Evolutionary conservation across 768 basidiomycete genomes (phyloP).

Genomic region (Galerina sulciceps): DNA sequence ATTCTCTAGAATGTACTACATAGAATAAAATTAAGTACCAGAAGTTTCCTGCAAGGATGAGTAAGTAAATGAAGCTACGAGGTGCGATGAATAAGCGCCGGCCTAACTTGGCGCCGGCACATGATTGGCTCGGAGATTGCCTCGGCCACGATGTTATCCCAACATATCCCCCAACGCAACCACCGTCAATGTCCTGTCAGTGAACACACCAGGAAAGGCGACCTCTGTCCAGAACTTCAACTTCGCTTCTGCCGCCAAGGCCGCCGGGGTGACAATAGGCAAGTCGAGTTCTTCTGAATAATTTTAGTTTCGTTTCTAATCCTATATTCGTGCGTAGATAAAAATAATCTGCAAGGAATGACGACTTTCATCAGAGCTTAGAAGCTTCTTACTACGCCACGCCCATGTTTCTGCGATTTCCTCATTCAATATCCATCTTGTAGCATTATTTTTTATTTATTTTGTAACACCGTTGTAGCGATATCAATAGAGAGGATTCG

Average conservation of each 20-base stretch:
- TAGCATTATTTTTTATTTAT: too few relatives aligned
- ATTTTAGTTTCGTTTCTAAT: not conserved
- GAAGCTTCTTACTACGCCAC: not conserved
- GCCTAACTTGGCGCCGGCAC: too few relatives aligned
- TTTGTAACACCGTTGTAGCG: too few relatives aligned
- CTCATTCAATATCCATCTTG: too few relatives aligned
- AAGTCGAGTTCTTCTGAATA: not conserved
- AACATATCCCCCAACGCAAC: not conserved
- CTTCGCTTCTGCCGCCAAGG: not conserved
- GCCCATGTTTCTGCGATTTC: not conserved
- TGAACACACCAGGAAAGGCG: not conserved
- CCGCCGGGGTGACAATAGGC: not conserved
- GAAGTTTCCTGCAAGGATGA: too few relatives aligned
- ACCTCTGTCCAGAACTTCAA: not conserved
- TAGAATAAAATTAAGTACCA: too few relatives aligned
- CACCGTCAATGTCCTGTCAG: not conserved
- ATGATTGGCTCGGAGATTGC: too few relatives aligned
- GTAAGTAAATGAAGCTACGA: too few relatives aligned
- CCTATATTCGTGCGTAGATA: not conserved
- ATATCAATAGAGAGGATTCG: too few relatives aligned
- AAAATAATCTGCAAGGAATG: not conserved
- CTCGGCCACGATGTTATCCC: too few relatives aligned
- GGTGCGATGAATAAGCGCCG: too few relatives aligned
- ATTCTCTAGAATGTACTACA: not conserved
- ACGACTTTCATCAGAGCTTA: not conserved